These are phyloP conservation scores for Podila clonocystis DNA, from an alignment of 192 early-diverging fungal genomes.

Conservation along the genomic window DNA sequence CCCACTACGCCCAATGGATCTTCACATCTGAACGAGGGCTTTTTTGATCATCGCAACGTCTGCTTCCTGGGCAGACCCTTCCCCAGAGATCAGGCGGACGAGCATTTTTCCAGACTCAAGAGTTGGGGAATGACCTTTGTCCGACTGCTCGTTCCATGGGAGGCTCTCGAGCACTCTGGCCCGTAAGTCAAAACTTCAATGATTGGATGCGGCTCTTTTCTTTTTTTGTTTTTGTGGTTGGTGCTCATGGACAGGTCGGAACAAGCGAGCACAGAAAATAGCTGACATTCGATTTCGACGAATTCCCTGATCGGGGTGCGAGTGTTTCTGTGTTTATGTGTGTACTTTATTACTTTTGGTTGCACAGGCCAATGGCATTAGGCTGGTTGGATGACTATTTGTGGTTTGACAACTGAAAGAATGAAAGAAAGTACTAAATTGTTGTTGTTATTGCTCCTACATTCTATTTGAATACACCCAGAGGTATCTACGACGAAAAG, in stretches of 20 bases:
- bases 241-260: too few relatives aligned
- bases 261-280: too few relatives aligned
- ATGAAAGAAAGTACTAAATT: neutral
- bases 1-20: conserved; percentile 75
- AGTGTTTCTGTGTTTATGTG: too few relatives aligned
- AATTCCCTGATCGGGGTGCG: too few relatives aligned
- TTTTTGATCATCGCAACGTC: conserved; percentile 79
- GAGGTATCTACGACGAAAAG: conserved; percentile 83
- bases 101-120: conserved; percentile 77
- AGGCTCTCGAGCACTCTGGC: conserved; percentile 80
- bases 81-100: conserved; percentile 74
- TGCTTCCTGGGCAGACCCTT: conserved; percentile 85
- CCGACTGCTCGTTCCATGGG: conserved; percentile 83
- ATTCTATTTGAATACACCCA: conserved; percentile 11
- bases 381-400: neutral
- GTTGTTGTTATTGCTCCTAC: neutral
- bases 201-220: neutral
- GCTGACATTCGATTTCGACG: too few relatives aligned
- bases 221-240: neutral
- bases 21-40: conserved; percentile 68
- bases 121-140: conserved; percentile 87
- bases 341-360: too few relatives aligned
- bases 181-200: conserved; percentile 55
- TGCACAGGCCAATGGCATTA: too few relatives aligned
- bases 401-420: neutral